These are phyloP conservation scores for Phialemonium atrogriseum DNA, from an alignment of 2,329 filamentous ascomycete species.

Conservation along the genomic window DNA sequence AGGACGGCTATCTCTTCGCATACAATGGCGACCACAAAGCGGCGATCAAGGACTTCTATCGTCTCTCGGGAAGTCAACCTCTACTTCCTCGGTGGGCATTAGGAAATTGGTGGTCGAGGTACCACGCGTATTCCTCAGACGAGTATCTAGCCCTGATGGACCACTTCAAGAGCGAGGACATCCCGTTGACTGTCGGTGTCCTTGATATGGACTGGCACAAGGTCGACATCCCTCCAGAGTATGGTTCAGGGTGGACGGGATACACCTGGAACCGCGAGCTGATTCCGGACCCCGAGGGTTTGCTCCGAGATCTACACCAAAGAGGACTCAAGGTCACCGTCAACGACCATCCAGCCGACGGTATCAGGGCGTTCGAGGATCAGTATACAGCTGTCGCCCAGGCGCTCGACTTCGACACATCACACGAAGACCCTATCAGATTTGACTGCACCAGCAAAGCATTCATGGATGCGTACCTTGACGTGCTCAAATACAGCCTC, in stretches of 20 bases:
- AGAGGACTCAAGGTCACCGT: conserved; percentile 45
- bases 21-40: conserved; percentile 17
- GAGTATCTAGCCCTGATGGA: conserved; percentile 52
- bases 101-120: conserved; percentile 60
- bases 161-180: conserved; percentile 37
- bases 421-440: conserved; percentile 37
- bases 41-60: conserved; percentile 18
- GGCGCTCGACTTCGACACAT: conserved; percentile 41
- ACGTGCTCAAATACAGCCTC: conserved; percentile 45
- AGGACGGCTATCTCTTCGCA: conserved; percentile 17
- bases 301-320: conserved; percentile 41
- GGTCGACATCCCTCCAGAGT: conserved; percentile 32
- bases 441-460: conserved; percentile 46
- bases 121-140: conserved; percentile 46
- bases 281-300: conserved; percentile 46
- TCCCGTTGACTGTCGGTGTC: conserved; percentile 52
- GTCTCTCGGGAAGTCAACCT: conserved; percentile 28
- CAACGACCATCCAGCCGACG: conserved; percentile 55
- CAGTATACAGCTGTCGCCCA: conserved; percentile 45
- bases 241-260: conserved; percentile 46
- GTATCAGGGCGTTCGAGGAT: conserved; percentile 48
- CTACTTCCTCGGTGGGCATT: conserved; percentile 31
- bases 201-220: conserved; percentile 62
- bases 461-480: conserved; percentile 51
- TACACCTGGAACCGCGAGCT: conserved; percentile 54